A percentile compares a stretch with the other conserved stretches of the same genome.
These are phyloP conservation scores for Rhodocollybia butyracea DNA, from an alignment of 768 basidiomycete genomes.

Conservation along the genomic window DNA sequence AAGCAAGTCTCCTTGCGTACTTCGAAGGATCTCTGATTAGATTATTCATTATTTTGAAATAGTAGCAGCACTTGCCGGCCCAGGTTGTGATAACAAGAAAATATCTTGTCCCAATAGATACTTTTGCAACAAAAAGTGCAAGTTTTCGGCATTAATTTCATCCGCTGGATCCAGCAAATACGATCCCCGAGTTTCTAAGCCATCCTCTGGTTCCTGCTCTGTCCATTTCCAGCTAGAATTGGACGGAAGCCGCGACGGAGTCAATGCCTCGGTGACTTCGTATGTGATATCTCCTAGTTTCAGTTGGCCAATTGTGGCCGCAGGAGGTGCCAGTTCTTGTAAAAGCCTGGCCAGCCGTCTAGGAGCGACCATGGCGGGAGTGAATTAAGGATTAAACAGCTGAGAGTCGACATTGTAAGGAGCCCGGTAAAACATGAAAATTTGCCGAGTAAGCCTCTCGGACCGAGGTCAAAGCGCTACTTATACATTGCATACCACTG, in stretches of 20 bases:
- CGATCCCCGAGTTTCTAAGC: background rate
- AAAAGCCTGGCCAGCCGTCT: conserved; percentile 50
- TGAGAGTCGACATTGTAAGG: too few relatives aligned
- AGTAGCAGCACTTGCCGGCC: conserved; percentile 68
- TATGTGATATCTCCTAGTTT: conserved; percentile 55
- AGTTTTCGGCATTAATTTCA: conserved; percentile 50
- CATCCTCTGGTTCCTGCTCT: background rate
- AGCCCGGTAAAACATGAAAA: too few relatives aligned
- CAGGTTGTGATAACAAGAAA: conserved; percentile 64
- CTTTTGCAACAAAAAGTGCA: conserved; percentile 68
- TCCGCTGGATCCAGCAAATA: conserved; percentile 49
- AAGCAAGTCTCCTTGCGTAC: background rate
- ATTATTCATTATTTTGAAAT: too few relatives aligned
- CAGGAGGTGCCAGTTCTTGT: conserved; percentile 37
- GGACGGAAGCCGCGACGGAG: conserved; percentile 46
- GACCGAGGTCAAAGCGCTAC: too few relatives aligned
- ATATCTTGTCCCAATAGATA: conserved; percentile 65
- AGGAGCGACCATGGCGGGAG: conserved; percentile 15
- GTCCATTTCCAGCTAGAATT: conserved; percentile 24
- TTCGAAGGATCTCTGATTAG: too few relatives aligned
- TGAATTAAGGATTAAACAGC: too few relatives aligned
- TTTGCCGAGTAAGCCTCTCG: too few relatives aligned
- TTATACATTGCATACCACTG: too few relatives aligned
- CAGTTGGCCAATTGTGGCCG: conserved; percentile 45
- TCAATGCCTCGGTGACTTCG: conserved; percentile 46